Conservation (phyloP, 371 early-diverging fungal genomes). For the Mucor irregularis region DNA sequence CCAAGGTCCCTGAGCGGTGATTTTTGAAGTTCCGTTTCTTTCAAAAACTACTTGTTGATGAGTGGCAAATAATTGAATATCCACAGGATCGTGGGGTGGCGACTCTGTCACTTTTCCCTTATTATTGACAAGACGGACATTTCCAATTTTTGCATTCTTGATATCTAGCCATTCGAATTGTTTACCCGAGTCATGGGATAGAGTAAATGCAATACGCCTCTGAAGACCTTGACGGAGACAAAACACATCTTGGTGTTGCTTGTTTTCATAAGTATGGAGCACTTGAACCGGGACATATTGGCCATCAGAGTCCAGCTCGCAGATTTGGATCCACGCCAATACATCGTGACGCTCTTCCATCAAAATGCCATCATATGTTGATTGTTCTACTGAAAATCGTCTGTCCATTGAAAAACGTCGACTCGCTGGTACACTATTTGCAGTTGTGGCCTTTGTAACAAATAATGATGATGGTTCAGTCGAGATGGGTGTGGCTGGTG, state of each 20-base stretch:
- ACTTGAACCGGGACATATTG: constrained; percentile 65
- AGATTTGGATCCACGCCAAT: constrained; percentile 62
- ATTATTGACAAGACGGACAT: constrained; percentile 64
- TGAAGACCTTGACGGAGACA: constrained; percentile 81
- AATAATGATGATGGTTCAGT: constrained; percentile 10
- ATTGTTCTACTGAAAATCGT: constrained; percentile 14
- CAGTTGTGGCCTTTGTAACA: constrained; percentile 5
- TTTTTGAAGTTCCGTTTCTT: constrained; percentile 48
- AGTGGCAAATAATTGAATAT: constrained; percentile 43
- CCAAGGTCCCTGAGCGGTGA: constrained; percentile 66
- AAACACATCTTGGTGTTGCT: constrained; percentile 48
- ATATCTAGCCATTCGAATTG: constrained; percentile 58
- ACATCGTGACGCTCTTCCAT: constrained; percentile 65
- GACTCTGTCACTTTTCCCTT: constrained; percentile 62
- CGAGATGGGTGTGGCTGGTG: constrained; percentile 2
- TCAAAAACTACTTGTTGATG: constrained; percentile 35
- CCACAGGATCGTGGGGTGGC: constrained; percentile 26
- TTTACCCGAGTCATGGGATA: constrained; percentile 68
- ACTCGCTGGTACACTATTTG: constrained; percentile 4
- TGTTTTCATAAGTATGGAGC: constrained; percentile 25
- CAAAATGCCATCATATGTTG: constrained; percentile 34
- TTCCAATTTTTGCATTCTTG: constrained; percentile 53
- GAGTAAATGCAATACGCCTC: constrained; percentile 62
- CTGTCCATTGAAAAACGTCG: constrained; percentile 17
- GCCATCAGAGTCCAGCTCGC: constrained; percentile 64